These are phyloP conservation scores for Lasiosphaeriaceae sp. DNA, from an alignment of 495 filamentous ascomycete species.

Conservation along the genomic window DNA sequence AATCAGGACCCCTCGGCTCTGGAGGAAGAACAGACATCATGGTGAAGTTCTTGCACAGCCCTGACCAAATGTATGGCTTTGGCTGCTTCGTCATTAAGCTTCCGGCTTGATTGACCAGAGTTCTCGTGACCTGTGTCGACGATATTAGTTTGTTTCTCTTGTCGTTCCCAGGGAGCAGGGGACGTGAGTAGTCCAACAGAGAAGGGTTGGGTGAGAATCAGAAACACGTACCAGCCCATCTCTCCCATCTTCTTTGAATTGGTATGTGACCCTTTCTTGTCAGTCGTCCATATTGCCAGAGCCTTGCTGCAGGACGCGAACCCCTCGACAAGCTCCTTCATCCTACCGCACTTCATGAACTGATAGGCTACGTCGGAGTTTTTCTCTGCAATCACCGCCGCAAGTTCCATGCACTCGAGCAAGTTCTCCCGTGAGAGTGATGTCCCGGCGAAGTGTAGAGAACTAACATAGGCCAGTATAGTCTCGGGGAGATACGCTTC, in stretches of 20 bases:
- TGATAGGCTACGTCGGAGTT: conserved; percentile 61
- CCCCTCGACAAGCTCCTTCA: conserved; percentile 73
- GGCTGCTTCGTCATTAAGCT: background rate
- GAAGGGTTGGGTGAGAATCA: conserved; percentile 16
- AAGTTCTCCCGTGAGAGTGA: conserved; percentile 60
- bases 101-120: conserved; percentile 46
- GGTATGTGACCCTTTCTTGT: conserved; percentile 37
- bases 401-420: conserved; percentile 74
- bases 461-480: conserved; percentile 72
- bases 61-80: too few species aligned
- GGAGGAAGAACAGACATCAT: too few species aligned
- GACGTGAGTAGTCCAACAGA: too few species aligned
- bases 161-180: too few species aligned
- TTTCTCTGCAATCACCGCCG: conserved; percentile 60
- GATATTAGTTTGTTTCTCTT: background rate
- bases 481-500: conserved; percentile 75
- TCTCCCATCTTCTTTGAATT: conserved; percentile 52
- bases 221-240: conserved; percentile 46
- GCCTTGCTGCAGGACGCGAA: conserved; percentile 71
- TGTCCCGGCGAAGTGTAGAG: conserved; percentile 65
- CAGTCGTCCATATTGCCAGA: conserved; percentile 60
- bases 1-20: too few species aligned
- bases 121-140: conserved; percentile 28
- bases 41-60: too few species aligned
- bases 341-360: conserved; percentile 61